Evolutionary conservation across 306 rosid species (phyloP).

Genomic region (Dalbergia cochinchinensis): DNA sequence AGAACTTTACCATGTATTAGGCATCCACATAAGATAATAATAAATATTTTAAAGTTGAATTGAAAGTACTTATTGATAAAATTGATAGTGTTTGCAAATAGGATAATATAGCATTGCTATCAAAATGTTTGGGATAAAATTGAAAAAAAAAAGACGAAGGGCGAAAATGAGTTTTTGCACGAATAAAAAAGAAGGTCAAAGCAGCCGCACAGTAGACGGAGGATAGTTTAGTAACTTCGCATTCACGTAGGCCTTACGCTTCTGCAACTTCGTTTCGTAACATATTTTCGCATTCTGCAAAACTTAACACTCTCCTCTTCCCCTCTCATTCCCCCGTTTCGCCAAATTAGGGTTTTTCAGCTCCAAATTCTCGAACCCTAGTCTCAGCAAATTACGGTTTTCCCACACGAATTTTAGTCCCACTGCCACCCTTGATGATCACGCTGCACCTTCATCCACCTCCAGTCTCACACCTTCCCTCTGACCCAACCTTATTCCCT

Average conservation of each 20-base stretch:
- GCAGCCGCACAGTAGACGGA: not conserved
- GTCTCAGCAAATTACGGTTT: conserved; percentile 32
- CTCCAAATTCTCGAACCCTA: conserved; percentile 36
- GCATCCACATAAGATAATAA: no score
- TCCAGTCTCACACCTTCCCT: not conserved
- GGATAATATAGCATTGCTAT: no score
- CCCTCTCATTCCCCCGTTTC: not conserved
- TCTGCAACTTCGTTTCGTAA: not conserved
- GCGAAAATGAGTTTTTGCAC: no score
- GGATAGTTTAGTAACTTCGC: not conserved
- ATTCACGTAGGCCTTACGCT: conserved; percentile 2
- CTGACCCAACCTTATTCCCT: not conserved
- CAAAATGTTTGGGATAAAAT: no score
- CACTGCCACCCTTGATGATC: conserved; percentile 38
- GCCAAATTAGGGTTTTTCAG: conserved; percentile 39
- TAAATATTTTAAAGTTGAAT: no score
- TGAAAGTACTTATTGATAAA: no score
- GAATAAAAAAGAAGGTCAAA: no score
- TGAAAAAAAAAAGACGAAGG: no score
- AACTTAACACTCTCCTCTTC: not conserved
- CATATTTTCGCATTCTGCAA: not conserved
- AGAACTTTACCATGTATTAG: no score
- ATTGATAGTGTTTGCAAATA: no score
- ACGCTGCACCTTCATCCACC: not conserved
- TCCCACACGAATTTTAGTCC: conserved; percentile 15